Conservation (phyloP, 768 basidiomycete genomes). For the Hygrophorus russula region DNA sequence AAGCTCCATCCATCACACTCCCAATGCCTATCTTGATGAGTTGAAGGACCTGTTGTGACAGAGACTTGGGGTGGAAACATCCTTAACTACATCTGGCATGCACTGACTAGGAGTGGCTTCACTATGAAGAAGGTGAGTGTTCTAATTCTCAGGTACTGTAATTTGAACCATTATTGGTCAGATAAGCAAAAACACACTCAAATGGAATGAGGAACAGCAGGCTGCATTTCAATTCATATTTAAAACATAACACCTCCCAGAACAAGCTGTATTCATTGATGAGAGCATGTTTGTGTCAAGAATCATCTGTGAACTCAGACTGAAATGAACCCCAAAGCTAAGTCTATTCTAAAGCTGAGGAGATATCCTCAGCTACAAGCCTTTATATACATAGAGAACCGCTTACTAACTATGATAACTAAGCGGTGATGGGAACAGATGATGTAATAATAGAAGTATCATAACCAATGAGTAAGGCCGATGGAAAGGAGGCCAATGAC, state of each 20-base stretch:
- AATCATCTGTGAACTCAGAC: too few species aligned
- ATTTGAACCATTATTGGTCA: background rate
- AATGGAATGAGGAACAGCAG: constrained; percentile 9
- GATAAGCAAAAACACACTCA: constrained; percentile 8
- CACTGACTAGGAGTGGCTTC: constrained; percentile 11
- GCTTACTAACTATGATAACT: too few species aligned
- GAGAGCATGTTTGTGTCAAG: constrained; percentile 23
- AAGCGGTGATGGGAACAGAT: too few species aligned
- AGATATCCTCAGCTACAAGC: too few species aligned
- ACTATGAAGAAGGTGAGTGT: constrained; percentile 14
- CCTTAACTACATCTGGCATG: constrained; percentile 10
- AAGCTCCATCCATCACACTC: constrained; percentile 6
- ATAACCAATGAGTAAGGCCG: too few species aligned
- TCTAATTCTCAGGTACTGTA: background rate
- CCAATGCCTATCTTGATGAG: constrained; percentile 11
- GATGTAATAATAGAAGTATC: too few species aligned
- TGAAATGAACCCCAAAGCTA: too few species aligned
- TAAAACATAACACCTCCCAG: constrained; percentile 10
- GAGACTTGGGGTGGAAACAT: constrained; percentile 4
- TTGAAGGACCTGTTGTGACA: constrained; percentile 6
- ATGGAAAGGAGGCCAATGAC: too few species aligned
- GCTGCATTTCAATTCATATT: constrained; percentile 6
- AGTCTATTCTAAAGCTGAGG: too few species aligned
- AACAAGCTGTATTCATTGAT: constrained; percentile 23
- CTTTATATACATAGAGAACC: too few species aligned